Base-by-base conservation (phyloP, 164 flowering plant species). In the Protea cynaroides region DNA sequence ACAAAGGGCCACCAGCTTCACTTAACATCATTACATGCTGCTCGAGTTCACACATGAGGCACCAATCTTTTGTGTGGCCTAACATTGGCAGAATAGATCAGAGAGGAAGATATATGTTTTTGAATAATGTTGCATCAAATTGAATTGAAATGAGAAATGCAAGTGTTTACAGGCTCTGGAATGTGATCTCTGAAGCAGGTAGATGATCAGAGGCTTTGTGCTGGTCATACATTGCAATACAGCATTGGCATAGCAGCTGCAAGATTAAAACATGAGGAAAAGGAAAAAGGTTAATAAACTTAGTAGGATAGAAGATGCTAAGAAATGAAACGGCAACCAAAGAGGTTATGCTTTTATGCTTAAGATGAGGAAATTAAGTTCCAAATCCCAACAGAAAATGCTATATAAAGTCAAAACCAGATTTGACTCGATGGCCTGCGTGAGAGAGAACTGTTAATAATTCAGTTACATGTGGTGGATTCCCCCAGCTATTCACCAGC, bases 221-320 rank as follows among this genome's bases (percentile, higher is more conserved):
- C 73, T 82, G 54, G 88, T 83, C 74, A 92, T 66, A 70, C 96
- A 87, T 74, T 92, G 97, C 79, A 92, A 65, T 55, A 87, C 90
- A 64, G 94, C 92, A 84, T 92, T 92, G 17, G 97, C 97, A 74
- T 89, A 89, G 77, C 97, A 92, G 65, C 97, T 92, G 96, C 81
- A 80, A 59, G 51, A 59, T 38, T 68, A 58, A 75, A 53, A 37
- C 34, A 29, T 29, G 34, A 29, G 34, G 5, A 2, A 29, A 3
- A 29, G 34, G 34, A 5, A 29, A 29, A 29, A 2, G 34, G 34
- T 29, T 29, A 15, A 18, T 14, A 15, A 49, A 49, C 14, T 15
- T 49, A 12, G n/a, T 4, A 49, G 52, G 3, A 49, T 15, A 49
- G 52, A 12, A 44, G 5, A 44, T 44, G 49, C 15, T 44, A 44